A percentile compares a stretch with the other conserved stretches of the same genome.
Evolutionary conservation across 768 basidiomycete species (phyloP).

Genomic region (Fomitopsis serialis): DNA sequence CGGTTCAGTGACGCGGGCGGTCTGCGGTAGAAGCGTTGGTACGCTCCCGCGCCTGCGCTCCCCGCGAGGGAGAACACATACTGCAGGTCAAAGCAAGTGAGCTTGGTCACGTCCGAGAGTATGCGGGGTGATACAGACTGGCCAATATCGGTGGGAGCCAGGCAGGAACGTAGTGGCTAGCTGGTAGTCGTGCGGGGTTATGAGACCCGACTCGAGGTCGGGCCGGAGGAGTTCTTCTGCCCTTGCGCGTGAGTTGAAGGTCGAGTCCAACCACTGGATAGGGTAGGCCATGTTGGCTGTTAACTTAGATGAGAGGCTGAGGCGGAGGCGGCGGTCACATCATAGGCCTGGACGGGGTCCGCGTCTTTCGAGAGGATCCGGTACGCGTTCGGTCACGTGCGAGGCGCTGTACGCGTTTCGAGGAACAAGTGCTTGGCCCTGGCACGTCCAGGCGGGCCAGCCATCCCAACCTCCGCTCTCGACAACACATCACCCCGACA

Average conservation of each 20-base stretch:
- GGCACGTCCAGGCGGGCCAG: neutral
- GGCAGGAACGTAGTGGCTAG: slow-evolving; percentile 50
- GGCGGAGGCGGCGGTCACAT: neutral
- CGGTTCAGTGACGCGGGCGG: slow-evolving; percentile 25
- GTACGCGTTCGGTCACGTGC: slow-evolving; percentile 1
- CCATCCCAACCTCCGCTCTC: neutral
- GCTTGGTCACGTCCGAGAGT: neutral
- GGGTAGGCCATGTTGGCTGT: slow-evolving; percentile 1
- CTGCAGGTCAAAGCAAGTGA: slow-evolving; percentile 13
- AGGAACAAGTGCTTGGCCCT: neutral
- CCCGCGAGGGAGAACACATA: slow-evolving; percentile 21
- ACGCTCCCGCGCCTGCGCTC: slow-evolving; percentile 18
- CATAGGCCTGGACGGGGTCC: neutral
- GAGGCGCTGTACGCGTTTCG: neutral
- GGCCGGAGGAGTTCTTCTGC: slow-evolving; percentile 47
- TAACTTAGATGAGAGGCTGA: neutral
- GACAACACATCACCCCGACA: neutral
- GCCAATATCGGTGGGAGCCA: slow-evolving; percentile 38
- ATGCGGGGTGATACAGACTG: slow-evolving; percentile 28
- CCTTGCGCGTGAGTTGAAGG: slow-evolving; percentile 37
- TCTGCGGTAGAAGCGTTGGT: slow-evolving; percentile 21
- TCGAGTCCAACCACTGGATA: slow-evolving; percentile 33
- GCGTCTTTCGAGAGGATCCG: neutral
- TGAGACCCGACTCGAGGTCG: slow-evolving; percentile 45
- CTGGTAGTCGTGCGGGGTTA: slow-evolving; percentile 52